These are phyloP conservation scores for Raphanus hybrid DNA, from an alignment of 441 rosid species.

Conservation along the genomic window DNA sequence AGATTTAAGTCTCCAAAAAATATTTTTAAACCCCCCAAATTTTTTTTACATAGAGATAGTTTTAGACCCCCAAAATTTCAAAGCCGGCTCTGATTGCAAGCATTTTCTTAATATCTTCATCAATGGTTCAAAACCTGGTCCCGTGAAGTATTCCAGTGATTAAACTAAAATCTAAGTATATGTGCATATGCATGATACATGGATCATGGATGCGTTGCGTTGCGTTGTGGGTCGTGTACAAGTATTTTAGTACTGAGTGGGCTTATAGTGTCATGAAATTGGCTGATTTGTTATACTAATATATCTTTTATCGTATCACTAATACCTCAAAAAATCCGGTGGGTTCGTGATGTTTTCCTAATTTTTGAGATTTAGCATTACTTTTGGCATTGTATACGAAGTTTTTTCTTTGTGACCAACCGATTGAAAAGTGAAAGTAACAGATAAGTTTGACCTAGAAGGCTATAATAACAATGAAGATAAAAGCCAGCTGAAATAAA, in stretches of 20 bases:
- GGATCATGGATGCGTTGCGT: not conserved
- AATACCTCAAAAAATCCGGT: not conserved
- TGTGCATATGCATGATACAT: slow-evolving; percentile 15
- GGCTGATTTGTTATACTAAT: not conserved
- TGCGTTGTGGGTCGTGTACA: slow-evolving; percentile 5
- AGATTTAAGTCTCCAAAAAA: too few species aligned
- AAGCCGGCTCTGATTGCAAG: not conserved
- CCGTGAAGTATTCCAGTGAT: slow-evolving; percentile 16
- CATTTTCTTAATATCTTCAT: not conserved
- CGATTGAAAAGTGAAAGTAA: not conserved
- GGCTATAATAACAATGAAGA: not conserved
- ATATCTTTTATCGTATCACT: not conserved
- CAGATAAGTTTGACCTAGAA: not conserved
- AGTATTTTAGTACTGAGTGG: not conserved
- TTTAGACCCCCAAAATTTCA: too few species aligned
- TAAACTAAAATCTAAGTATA: slow-evolving; percentile 23
- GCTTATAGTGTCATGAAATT: not conserved
- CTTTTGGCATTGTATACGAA: not conserved
- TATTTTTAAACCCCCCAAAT: too few species aligned
- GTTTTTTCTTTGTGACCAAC: not conserved
- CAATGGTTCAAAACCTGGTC: slow-evolving; percentile 28
- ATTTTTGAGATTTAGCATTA: not conserved
- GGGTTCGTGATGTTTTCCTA: not conserved
- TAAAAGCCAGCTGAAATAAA: not conserved
- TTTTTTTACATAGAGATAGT: too few species aligned